Evolutionary conservation across 768 basidiomycete genomes (phyloP), one percentile per base, ranked within the genome.

Genomic region (Pseudohyphozyma bogoriensis): DNA sequence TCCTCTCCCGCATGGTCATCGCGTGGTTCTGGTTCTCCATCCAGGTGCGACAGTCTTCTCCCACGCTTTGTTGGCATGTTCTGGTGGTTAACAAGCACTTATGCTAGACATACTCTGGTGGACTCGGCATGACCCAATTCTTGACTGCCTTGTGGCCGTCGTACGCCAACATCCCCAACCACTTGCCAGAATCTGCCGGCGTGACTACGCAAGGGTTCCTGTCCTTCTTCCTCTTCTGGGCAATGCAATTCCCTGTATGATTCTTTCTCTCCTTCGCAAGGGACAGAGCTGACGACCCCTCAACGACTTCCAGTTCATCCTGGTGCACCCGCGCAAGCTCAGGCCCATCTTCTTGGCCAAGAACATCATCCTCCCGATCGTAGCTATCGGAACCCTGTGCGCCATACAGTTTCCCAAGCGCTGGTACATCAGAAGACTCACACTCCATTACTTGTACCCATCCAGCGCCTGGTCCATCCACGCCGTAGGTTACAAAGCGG

Each of bases 301-400:
- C 56, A 76, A 88, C 35, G 84, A 88, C 69, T 77, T 89, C 62
- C 83, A 86, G 2, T 78, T 88, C 68, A 77, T 89, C 77, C 72
- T 87, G 55, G 70, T 89, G 49, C 85, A 85, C 12, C 87, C 87
- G 1, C 83, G 87, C 62, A 80, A 79, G 66, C 84, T 91, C 58
- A 80, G 84, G 51, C 81, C 82, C 74, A 75, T 90, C 39, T 90
- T 89, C 77, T 74, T 83, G 49, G 75, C 79, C 56, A 90, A 89
- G 72, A 72, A 76, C 2, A 73, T 83, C 46, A 67, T 84, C 26
- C 84, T 85, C 16, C 82, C 85, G 11, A 74, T 78, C 29, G 79
- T 83, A 4, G 85, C 82, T 77, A 62, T 88, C 36, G 77, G 82
- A 7, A 85, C 89, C 66, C 74, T 89, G 60, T 44, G 12, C 5